Percentiles rank a stretch among this genome's conserved stretches.
Evolutionary conservation across 495 filamentous ascomycete genomes (phyloP).

Genomic region (Podospora didyma): DNA sequence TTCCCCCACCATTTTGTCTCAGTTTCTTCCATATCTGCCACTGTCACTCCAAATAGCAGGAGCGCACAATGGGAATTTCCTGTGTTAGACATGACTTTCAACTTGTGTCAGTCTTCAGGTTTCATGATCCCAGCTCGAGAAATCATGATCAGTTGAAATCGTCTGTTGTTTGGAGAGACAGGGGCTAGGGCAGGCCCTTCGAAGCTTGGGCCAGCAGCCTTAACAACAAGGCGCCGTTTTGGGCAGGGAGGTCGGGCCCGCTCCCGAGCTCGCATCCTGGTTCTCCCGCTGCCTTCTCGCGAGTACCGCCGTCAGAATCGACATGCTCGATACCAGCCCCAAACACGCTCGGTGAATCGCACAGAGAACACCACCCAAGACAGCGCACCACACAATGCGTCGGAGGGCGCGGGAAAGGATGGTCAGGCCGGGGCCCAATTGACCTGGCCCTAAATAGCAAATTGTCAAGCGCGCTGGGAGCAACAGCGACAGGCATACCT

Average conservation of each 20-base stretch:
- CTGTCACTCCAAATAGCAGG: too few relatives aligned
- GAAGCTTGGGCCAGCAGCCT: background rate
- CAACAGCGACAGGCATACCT: background rate
- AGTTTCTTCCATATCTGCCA: background rate
- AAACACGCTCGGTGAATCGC: background rate
- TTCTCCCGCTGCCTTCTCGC: too few relatives aligned
- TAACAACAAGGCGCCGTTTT: background rate
- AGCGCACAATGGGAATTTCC: background rate
- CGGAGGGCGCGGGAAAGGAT: background rate
- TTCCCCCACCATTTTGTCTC: background rate
- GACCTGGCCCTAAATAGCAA: background rate
- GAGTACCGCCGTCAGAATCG: background rate
- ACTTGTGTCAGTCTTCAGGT: background rate
- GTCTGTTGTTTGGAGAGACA: background rate
- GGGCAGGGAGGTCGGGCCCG: too few relatives aligned
- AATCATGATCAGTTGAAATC: background rate
- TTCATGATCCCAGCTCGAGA: background rate
- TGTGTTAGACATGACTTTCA: background rate
- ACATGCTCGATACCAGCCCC: background rate
- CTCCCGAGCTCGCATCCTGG: too few relatives aligned
- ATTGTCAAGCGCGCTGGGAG: background rate
- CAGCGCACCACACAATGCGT: background rate
- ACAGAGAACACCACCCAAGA: background rate
- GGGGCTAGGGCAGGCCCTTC: background rate
- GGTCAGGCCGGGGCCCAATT: constrained; percentile 3